Base-by-base conservation (phyloP, 2,329 filamentous ascomycete genomes). In the Colletotrichum liriopes region DNA sequence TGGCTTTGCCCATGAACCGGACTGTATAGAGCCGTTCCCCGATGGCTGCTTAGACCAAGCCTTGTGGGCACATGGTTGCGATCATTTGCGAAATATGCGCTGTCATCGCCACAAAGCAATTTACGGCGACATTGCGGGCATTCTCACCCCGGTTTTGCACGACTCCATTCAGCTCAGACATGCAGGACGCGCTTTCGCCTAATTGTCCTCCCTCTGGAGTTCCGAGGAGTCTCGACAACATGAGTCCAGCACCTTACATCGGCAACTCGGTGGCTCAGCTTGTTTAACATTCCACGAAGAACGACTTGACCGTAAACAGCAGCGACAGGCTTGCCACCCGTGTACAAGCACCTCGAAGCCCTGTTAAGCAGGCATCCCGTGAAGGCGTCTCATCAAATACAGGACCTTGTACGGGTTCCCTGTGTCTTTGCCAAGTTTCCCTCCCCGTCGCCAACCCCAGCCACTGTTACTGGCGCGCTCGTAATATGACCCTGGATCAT, bases 201-300 rank as follows among this genome's bases (percentile, higher is more conserved):
- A 41, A 41, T 37, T 56, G 41, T 26, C n/a, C 45, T 70, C 39
- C 47, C 32, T 61, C 54, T 18, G 37, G 54, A 63, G 23, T 45
- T 51, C 43, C 55, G 45, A 16, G 5, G 18, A 39, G 32, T 9
- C 16, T 23, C 26, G n/a, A 32, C 5, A 41, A 20, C 11, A 35
- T 67, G 41, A 29, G 43, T 49, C n/a, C 23, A 7, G 43, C 12
- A 16, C 41, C 62, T 11, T 37, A 18, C 26, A 45, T 37, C n/a
- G 20, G 16, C 18, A 35, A 32, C 20, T 29, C 7, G 39, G 23
- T 55, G 54, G 49, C 32, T 66, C 52, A 18, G 37, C 47, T 37
- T 60, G 47, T 71, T 20, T 16, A 66, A 60, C 67, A 71, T 67
- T 71, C 47, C 63, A 67, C 39, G n/a, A 35, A 12, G 47, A 26